These are phyloP conservation scores for Mycena sanguinolenta DNA, from an alignment of 768 basidiomycete species.

Conservation along the genomic window DNA sequence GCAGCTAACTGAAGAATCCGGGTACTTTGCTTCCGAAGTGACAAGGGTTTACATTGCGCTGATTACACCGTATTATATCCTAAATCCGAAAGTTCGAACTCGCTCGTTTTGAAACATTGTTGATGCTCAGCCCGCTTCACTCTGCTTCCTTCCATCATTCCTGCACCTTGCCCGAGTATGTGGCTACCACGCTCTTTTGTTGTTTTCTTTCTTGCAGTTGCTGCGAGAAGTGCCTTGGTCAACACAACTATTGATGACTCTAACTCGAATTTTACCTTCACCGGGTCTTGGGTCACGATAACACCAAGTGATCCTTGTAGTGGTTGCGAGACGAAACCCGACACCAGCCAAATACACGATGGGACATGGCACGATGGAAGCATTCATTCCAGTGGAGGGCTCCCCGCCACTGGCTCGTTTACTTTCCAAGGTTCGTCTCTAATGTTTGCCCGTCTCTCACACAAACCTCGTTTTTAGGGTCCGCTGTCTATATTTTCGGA, in stretches of 20 bases:
- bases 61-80: too few species aligned
- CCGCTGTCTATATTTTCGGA: constrained; percentile 33
- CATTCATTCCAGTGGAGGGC: not conserved
- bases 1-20: too few species aligned
- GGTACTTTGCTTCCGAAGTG: too few species aligned
- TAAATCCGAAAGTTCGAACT: too few species aligned
- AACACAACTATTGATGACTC: constrained; percentile 33
- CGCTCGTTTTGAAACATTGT: too few species aligned
- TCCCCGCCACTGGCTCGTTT: constrained; percentile 24
- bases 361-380: constrained; percentile 33
- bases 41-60: too few species aligned
- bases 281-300: too few species aligned
- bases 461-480: constrained; percentile 12
- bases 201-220: not conserved
- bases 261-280: too few species aligned
- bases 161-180: not conserved
- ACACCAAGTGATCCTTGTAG: too few species aligned
- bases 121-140: not conserved
- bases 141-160: not conserved
- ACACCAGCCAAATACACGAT: too few species aligned
- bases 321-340: too few species aligned
- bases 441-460: too few species aligned
- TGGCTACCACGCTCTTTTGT: not conserved
- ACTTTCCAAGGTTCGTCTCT: constrained; percentile 23
- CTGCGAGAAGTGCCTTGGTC: not conserved